phyloP scores from a whole-genome alignment of 495 filamentous ascomycete genomes.

The Trichoderma asperelloides region DNA sequence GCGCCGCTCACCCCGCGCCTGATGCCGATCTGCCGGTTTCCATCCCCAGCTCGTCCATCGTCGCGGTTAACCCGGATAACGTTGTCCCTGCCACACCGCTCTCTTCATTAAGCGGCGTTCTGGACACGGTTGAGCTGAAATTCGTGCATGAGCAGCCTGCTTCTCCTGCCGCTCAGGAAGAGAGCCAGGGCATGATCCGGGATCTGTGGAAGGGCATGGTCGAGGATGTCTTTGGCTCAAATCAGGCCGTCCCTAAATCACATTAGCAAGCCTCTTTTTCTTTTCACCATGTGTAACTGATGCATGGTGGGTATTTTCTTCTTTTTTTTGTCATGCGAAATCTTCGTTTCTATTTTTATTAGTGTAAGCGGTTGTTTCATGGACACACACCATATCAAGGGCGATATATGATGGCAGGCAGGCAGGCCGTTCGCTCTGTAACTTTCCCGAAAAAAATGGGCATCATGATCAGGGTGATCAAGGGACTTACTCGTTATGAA shows the following conservation, averaged over 20 bases:
- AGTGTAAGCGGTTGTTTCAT: not conserved
- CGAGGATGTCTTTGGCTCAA: constrained; percentile 32
- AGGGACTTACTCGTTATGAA: not conserved
- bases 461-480: not conserved
- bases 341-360: not conserved
- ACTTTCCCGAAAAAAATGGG: not conserved
- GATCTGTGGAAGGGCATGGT: constrained; percentile 38
- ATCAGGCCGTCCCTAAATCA: not conserved
- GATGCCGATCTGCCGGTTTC: constrained; percentile 25
- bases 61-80: constrained; percentile 34
- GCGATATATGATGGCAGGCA: not conserved
- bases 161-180: constrained; percentile 15
- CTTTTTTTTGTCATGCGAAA: not conserved
- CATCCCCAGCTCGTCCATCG: constrained; percentile 28
- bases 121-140: constrained; percentile 40
- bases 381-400: not conserved
- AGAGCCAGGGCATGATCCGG: constrained; percentile 30
- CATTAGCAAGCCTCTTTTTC: not conserved
- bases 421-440: no score
- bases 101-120: constrained; percentile 34
- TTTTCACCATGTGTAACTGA: not conserved
- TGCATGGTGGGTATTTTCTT: not conserved
- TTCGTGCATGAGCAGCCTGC: constrained; percentile 26
- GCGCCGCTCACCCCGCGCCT: constrained; percentile 12
- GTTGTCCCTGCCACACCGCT: constrained; percentile 29